Base-by-base conservation (phyloP, 106 monocot species). In the Allium sativum region DNA sequence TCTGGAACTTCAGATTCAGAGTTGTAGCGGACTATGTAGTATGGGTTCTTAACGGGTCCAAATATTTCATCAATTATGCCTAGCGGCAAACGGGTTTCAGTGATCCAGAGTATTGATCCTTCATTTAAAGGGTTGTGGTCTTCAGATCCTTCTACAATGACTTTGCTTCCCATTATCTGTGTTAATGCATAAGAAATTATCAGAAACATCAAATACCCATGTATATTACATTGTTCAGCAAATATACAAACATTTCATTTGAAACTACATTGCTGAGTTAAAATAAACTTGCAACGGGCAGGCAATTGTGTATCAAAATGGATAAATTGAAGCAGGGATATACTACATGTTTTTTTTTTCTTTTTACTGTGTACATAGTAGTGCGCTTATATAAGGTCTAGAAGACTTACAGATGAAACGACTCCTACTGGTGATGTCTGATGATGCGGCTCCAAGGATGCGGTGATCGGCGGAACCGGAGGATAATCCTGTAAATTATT, bases 11-110 rank as follows among this genome's bases (percentile, higher is more conserved):
- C 93, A n/a, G 72, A 12, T 12, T 68, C 76, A 41, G 73, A 79
- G 58, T 89, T 94, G 83, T 78, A 94, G 53, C 93, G 73, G 12
- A 94, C 73, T 42, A 86, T 52, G 64, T 94, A 94, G 64, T 76
- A 94, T 50, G 93, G 93, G 46, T 74, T 86, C 63, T 86, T 94
- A 9, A 94, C 93, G 44, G 93, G 93, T 57, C 93, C 89, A 73
- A 94, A 94, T 58, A 89, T 72, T 76, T 94, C 93, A 74, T 94
- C 93, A 40, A 94, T 74, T 10, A 78, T 12, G 18, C 93, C 93
- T 40, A 94, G 67, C 15, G 76, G 85, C 0, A 50, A 72, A 43
- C 86, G 73, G 57, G 73, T 83, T 59, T 83, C 73, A 45, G 85
- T 78, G 62, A 94, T 72, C 85, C 85, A 94, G 44, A 94, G 85